These are phyloP conservation scores for Typha latifolia DNA, from an alignment of 176 grass and related monocot species.

Conservation along the genomic window DNA sequence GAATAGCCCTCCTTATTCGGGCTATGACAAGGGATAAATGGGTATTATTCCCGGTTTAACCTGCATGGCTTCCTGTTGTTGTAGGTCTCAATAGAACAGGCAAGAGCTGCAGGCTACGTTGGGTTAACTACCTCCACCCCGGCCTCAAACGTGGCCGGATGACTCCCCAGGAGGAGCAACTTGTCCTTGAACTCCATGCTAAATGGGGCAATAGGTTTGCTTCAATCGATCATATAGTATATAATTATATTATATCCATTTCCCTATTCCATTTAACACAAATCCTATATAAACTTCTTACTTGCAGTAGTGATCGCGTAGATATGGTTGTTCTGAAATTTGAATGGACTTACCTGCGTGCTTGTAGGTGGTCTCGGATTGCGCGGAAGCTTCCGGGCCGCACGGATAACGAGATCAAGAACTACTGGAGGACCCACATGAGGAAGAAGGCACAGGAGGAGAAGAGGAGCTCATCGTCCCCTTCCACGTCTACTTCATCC, in stretches of 20 bases:
- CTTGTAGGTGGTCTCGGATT: conserved; percentile 71
- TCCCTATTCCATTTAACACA: background rate
- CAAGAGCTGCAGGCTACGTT: conserved; percentile 25
- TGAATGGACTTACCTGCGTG: no score
- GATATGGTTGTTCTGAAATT: background rate
- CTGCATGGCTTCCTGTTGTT: conserved; percentile 6
- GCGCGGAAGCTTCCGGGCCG: conserved; percentile 82
- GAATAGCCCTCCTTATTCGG: background rate
- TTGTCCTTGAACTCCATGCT: conserved; percentile 19
- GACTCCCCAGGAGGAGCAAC: conserved; percentile 18
- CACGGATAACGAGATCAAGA: conserved; percentile 99
- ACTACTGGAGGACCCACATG: conserved; percentile 92
- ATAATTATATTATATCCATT: background rate
- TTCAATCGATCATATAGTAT: no score
- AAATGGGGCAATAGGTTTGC: conserved; percentile 26
- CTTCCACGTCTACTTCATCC: conserved; percentile 17
- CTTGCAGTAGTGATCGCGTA: background rate
- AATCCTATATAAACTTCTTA: no score
- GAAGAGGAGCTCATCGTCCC: conserved; percentile 19
- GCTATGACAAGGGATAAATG: background rate
- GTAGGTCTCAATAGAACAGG: conserved; percentile 23
- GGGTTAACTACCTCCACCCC: conserved; percentile 28
- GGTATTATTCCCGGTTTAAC: background rate
- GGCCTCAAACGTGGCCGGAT: conserved; percentile 22
- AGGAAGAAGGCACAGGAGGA: conserved; percentile 65